A percentile compares a stretch with the other conserved stretches of the same genome.
phyloP scores from a whole-genome alignment of 176 grass and related monocot genomes.

The Metroxylon sagu region DNA sequence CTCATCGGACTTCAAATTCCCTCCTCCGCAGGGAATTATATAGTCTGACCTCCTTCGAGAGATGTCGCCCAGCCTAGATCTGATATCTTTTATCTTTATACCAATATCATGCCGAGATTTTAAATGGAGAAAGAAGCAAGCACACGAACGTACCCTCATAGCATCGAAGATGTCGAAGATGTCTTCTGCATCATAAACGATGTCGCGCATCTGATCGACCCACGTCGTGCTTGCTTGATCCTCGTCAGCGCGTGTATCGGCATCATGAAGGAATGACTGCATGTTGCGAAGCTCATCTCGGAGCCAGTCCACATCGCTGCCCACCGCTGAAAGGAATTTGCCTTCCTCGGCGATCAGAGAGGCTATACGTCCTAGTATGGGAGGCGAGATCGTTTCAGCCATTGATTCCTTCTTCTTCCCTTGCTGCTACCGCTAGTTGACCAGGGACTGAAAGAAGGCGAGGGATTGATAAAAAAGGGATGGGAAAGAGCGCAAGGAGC shows the following conservation, averaged over 20 bases:
- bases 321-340: background rate
- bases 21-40: no score
- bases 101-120: no score
- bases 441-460: no score
- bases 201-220: constrained; percentile 25
- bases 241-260: background rate
- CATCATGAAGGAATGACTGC: constrained; percentile 23
- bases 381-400: constrained; percentile 23
- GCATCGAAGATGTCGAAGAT: no score
- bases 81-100: no score
- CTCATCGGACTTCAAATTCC: no score
- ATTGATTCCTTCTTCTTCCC: background rate
- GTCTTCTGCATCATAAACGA: background rate
- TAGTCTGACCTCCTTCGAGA: no score
- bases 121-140: background rate
- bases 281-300: constrained; percentile 21
- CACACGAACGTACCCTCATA: background rate
- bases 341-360: constrained; percentile 20
- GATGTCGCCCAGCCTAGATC: no score
- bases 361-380: constrained; percentile 18
- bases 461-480: no score
- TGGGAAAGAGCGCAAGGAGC: no score
- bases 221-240: background rate
- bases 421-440: no score
- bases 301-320: constrained; percentile 19